A percentile compares a stretch with the other conserved stretches of the same genome.
These are phyloP conservation scores for Saccharomycopsis oosterbeekiorum DNA, from an alignment of 805 yeast species.

Conservation along the genomic window DNA sequence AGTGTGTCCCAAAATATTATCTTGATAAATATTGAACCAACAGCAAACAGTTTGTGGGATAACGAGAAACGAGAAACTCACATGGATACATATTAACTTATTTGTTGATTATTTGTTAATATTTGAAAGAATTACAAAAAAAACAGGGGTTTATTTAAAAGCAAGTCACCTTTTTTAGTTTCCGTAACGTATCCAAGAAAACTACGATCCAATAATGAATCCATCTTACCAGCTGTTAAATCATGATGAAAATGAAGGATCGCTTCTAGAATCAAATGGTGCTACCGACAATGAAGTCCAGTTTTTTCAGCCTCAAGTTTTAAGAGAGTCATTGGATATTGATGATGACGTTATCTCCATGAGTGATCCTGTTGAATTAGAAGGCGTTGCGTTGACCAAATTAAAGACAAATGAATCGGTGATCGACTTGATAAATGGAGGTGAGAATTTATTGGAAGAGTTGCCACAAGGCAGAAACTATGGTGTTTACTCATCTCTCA, in stretches of 20 bases:
- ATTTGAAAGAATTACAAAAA: background rate
- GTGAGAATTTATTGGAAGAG: constrained; percentile 24
- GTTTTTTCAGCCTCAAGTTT: background rate
- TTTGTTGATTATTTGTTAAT: background rate
- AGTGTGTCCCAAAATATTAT: no score
- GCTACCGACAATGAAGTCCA: background rate
- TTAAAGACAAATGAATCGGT: constrained; percentile 7
- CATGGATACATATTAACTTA: background rate
- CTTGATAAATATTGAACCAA: background rate
- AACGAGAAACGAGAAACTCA: no score
- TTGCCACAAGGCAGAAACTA: constrained; percentile 68
- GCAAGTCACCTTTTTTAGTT: background rate
- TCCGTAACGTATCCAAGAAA: background rate
- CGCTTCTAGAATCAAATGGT: background rate
- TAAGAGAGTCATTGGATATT: background rate
- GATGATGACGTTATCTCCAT: constrained; percentile 3
- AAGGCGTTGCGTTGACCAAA: constrained; percentile 4
- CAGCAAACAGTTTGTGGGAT: background rate
- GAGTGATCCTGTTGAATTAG: constrained; percentile 11
- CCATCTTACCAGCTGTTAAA: background rate
- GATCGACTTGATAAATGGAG: constrained; percentile 9
- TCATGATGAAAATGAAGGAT: background rate
- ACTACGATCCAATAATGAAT: background rate
- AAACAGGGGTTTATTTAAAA: background rate
- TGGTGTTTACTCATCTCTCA: constrained; percentile 57